Percentiles rank a stretch among this genome's conserved stretches.
These are phyloP conservation scores for Beta corolliflora DNA, from an alignment of 179 eudicot species.

Conservation along the genomic window DNA sequence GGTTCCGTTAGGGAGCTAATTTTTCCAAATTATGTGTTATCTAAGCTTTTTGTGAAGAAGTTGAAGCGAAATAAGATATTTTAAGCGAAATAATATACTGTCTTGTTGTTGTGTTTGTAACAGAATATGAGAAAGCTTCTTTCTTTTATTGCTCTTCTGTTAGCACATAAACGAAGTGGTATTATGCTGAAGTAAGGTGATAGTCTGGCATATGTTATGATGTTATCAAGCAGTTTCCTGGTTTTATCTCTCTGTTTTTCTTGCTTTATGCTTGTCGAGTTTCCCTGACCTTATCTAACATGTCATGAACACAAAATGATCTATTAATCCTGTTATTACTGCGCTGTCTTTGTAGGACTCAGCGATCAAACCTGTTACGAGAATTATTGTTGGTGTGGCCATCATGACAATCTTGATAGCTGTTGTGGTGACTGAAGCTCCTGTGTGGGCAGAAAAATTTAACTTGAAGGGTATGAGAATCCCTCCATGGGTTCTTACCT, in stretches of 20 bases:
- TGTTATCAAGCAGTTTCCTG: neutral
- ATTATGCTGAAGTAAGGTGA: neutral
- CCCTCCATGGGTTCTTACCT: constrained; percentile 93
- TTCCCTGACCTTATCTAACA: too few relatives aligned
- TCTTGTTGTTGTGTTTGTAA: neutral
- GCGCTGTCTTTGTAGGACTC: constrained; percentile 64
- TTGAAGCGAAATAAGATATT: too few relatives aligned
- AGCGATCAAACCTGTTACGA: constrained; percentile 74
- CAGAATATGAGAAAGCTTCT: too few relatives aligned
- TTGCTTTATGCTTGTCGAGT: neutral
- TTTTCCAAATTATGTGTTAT: too few relatives aligned
- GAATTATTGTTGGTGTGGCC: constrained; percentile 69
- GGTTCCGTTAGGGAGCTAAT: too few relatives aligned
- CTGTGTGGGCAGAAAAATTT: constrained; percentile 67
- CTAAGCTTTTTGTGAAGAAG: too few relatives aligned
- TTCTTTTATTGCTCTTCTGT: neutral
- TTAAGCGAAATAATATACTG: neutral
- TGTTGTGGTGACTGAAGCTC: constrained; percentile 60
- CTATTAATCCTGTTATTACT: neutral
- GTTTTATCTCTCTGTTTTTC: neutral
- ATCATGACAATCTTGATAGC: constrained; percentile 56
- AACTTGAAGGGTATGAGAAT: constrained; percentile 53
- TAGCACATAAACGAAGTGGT: neutral
- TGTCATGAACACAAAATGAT: too few relatives aligned
- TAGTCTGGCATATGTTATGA: neutral